Base-by-base conservation (phyloP, 192 early-diverging fungal genomes). In the Coemansia sp. region DNA sequence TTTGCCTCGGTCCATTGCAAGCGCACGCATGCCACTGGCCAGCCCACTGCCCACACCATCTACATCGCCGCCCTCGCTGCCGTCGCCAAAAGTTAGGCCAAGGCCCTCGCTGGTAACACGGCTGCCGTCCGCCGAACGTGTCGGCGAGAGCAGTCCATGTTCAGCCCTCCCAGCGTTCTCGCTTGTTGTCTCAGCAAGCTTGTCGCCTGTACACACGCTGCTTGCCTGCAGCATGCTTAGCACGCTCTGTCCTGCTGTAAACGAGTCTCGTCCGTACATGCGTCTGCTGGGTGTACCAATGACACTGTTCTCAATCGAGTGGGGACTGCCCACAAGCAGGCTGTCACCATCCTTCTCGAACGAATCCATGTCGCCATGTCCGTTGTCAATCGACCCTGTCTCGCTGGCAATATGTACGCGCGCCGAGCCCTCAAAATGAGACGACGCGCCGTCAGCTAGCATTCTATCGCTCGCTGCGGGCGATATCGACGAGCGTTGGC, bases 221-320 rank as follows among this genome's bases (percentile, higher is more conserved):
- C 69, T 79, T 19, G 76, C 76, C 49, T 79, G 70, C 58, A 79
- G 67, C 76, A 79, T 79, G 64, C 67, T 73, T 10, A 79, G 71
- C 30, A 79, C 76, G 61, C 56, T 79, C 60, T 79, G 76, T 8
- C 76, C 76, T 4, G 76, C 76, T 41, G 70, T 50, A 27, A 66
- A 24, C 7, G 76, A 62, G 51, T 72, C 67, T 28, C 76, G 66
- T 2, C 57, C 75, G 21, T 61, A 27, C 5, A 12, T 50, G 6
- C 69, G 56, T 25, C 63, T 63, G 25, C 54, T 53, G 5, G 76
- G 67, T 1, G 71, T 73, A 8, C 67, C 76, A 23, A 60, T 48
- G 6, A 56, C 58, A 41, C 70, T 73, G 60, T 79, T 62, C 50
- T 62, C 70, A 7, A 63, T 41, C 24, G 76, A 69, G 28, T 51